Evolutionary conservation across 495 filamentous ascomycete genomes (phyloP).

Genomic region (Peziza echinospora): DNA sequence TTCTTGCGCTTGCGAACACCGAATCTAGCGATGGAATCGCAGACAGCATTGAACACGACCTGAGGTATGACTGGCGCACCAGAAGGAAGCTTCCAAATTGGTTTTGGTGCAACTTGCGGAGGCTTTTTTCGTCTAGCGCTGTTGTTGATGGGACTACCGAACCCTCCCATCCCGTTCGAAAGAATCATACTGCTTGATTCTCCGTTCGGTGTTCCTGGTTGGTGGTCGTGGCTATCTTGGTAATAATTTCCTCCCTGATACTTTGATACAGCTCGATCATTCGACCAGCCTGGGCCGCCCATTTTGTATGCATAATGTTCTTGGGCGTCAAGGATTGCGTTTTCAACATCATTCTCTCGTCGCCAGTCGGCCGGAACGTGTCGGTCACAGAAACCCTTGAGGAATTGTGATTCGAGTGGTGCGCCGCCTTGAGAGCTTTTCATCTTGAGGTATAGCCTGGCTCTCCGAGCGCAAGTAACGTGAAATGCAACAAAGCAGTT

Average conservation of each 20-base stretch:
- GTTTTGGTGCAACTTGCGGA: slow-evolving; percentile 33
- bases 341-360: slow-evolving; percentile 50
- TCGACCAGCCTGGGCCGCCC: not conserved
- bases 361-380: slow-evolving; percentile 83
- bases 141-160: not conserved
- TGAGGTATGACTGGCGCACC: slow-evolving; percentile 86
- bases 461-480: slow-evolving; percentile 80
- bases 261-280: not conserved
- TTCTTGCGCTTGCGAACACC: slow-evolving; percentile 67
- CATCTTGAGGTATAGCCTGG: slow-evolving; percentile 85
- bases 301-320: not conserved
- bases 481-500: slow-evolving; percentile 96
- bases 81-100: slow-evolving; percentile 81
- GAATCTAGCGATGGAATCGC: slow-evolving; percentile 59
- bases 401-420: slow-evolving; percentile 65
- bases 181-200: not conserved
- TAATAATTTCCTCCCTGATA: not conserved
- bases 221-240: not conserved
- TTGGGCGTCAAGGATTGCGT: slow-evolving; percentile 28
- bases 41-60: slow-evolving; percentile 58
- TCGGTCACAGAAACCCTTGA: slow-evolving; percentile 92
- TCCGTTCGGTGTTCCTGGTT: not conserved
- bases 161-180: not conserved
- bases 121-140: slow-evolving; percentile 3
- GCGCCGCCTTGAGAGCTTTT: slow-evolving; percentile 58